Evolutionary conservation across 2,329 filamentous ascomycete genomes (phyloP), one percentile per base, ranked within the genome.

Genomic region (Juglanconis oblonga): DNA sequence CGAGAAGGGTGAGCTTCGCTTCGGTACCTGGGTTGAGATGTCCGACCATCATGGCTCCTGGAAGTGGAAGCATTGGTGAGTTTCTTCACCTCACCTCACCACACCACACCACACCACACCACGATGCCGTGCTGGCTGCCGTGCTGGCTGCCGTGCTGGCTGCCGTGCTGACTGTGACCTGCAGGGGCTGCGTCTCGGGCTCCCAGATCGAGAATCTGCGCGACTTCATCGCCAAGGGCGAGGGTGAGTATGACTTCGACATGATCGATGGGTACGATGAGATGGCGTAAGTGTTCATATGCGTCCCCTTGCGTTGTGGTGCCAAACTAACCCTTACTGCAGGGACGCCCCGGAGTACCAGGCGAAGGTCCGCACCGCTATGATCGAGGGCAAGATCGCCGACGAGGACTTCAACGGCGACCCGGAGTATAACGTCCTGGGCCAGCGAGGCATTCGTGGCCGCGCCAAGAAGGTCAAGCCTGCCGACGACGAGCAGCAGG

Each of bases 391-490:
- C 31, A 90, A 95, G 68, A 88, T 98, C 67, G 88, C 90, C 66
- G 82, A 91, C 47, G 88, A 91, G 55, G 94, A 97, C 67, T 97
- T 92, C 86, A 94, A 89, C 38, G 92, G 92, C 11, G 91, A 96
- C 65, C 78, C 84, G 3, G 88, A 90, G 69, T 83, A 85, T 76
- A 96, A 95, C 71, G 80, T 83, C 24, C 87, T 84, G 3, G 89
- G 89, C 14, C 78, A 81, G 67, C 81, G 77, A 61, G 88, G 89
- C 31, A 90, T 89, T 69, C 86, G 85, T 60, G 71, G 77, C 24
- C 71, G 71, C 42, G 68, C 70, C 36, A 73, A 71, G 64, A 75
- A 74, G 65, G 65, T 71, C 44, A 70, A 72, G 33, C 68, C 68
- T 10, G 73, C 76, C 6, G 71, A 74, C 52, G 69, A 69, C 7